Percentiles rank a stretch among this genome's conserved stretches.
Evolutionary conservation across 2,329 filamentous ascomycete species (phyloP).

Genomic region (Ceratocystis papillata): DNA sequence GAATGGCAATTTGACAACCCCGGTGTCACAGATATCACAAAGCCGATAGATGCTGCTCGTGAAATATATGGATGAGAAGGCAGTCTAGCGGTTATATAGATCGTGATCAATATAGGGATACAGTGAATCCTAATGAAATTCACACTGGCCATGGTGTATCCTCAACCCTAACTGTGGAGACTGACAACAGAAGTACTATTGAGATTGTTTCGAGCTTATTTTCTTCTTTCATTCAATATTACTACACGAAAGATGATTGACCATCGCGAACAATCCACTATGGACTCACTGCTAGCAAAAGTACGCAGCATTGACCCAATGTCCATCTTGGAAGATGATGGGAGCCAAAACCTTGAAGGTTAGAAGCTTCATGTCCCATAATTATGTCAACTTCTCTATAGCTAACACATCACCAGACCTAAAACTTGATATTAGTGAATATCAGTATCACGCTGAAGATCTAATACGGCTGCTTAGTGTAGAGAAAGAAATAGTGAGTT

Average conservation of each 20-base stretch:
- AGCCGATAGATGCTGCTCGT: constrained; percentile 46
- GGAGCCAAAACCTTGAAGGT: not conserved
- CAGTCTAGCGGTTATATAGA: not conserved
- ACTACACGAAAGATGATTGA: too few species aligned
- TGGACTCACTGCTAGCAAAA: not conserved
- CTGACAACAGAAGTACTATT: not conserved
- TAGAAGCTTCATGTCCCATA: not conserved
- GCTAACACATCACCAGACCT: not conserved
- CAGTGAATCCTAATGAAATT: not conserved
- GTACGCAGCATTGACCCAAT: not conserved
- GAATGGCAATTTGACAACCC: constrained; percentile 85
- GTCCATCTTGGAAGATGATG: not conserved
- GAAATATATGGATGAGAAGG: not conserved
- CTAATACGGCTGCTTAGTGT: not conserved
- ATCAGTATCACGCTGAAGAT: not conserved
- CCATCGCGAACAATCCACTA: not conserved
- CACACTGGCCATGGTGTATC: not conserved
- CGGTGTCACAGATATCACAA: constrained; percentile 45
- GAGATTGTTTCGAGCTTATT: not conserved
- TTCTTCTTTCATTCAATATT: not conserved
- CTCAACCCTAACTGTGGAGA: constrained; percentile 9
- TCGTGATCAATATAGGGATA: not conserved
- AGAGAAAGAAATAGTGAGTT: not conserved
- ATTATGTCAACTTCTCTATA: not conserved
- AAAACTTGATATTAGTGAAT: not conserved